Base-by-base conservation (phyloP, 2,329 filamentous ascomycete genomes). In the Fusarium staphyleae region DNA sequence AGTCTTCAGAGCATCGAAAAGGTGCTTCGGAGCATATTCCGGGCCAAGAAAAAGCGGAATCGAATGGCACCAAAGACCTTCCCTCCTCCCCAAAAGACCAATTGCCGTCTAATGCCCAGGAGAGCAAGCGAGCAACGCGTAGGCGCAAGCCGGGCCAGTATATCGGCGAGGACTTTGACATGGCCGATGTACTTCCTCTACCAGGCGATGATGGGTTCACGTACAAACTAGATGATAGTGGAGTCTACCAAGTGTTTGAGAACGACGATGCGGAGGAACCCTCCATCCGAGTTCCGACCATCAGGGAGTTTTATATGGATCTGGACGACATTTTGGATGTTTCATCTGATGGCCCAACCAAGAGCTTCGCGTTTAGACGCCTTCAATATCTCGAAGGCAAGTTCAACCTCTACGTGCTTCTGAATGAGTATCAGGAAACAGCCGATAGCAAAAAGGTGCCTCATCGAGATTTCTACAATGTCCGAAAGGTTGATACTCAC, bases 391-490 rank as follows among this genome's bases (percentile, higher is more conserved):
- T 99, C 8, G 95, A 99, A 76, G 93, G 92, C 55, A 97, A 97
- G 71, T 99, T 96, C 76, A 96, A 97, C 70, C 82, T 99, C 16
- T 97, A 99, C 70, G 85, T 87, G 16, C 83, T 99, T 24, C 78
- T 98, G 52, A 98, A 99, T 70, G 95, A 97, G 73, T 98, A 98
- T 65, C 93, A 98, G 70, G 95, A 99, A 74, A 95, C 96, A 45
- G 93, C 95, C 53, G 95, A 99, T 77, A 97, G 91, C 72, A 99
- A 99, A 74, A 93, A 90, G 67, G 95, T 98, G 48, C 95, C 95
- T 3, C 95, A 99, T 74, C 87, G 95, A 78, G 95, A 99, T 75
- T 99, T 99, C 71, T 99, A 99, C 79, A 99, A 99, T 70, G 95
- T 99, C 41, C 85, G 95, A 70, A 99, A 99, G 74, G 95, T 99